Conservation (phyloP, 148 eudicot species). For the Vaccinium darrowii region DNA sequence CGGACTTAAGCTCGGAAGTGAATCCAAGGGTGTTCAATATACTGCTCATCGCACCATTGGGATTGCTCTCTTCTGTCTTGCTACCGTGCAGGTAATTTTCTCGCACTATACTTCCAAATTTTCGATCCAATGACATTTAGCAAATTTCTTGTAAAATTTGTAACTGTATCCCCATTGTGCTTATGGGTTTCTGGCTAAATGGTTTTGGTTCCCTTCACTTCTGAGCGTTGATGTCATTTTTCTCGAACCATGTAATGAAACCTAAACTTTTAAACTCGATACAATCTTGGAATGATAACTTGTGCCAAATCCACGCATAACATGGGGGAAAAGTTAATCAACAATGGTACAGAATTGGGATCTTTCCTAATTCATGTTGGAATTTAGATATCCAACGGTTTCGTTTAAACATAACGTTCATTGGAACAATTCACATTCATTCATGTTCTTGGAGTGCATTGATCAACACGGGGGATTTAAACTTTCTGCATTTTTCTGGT, state of each 20-base stretch:
- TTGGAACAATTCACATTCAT: neutral
- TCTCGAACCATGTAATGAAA: neutral
- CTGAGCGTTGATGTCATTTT: neutral
- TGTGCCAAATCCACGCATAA: neutral
- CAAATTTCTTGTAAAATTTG: constrained; percentile 1
- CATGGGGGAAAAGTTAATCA: neutral
- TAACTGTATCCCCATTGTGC: neutral
- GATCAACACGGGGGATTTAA: neutral
- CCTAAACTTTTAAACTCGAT: neutral
- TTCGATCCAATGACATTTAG: neutral
- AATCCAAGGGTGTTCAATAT: constrained; percentile 59
- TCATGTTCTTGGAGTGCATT: neutral
- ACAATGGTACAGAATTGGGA: neutral
- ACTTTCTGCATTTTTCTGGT: neutral
- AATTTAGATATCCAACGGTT: neutral
- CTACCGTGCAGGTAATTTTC: constrained; percentile 84
- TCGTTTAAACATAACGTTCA: neutral
- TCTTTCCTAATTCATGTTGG: neutral
- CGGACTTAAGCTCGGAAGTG: constrained; percentile 82
- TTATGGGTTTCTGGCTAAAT: neutral
- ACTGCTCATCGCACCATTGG: constrained; percentile 71
- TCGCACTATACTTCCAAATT: neutral
- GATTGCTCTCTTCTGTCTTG: constrained; percentile 75
- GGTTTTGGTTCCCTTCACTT: neutral
- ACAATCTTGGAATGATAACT: neutral